A percentile compares a stretch with the other conserved stretches of the same genome.
Conservation (phyloP, 2,329 filamentous ascomycete species). For the Penicillium crustosum region DNA sequence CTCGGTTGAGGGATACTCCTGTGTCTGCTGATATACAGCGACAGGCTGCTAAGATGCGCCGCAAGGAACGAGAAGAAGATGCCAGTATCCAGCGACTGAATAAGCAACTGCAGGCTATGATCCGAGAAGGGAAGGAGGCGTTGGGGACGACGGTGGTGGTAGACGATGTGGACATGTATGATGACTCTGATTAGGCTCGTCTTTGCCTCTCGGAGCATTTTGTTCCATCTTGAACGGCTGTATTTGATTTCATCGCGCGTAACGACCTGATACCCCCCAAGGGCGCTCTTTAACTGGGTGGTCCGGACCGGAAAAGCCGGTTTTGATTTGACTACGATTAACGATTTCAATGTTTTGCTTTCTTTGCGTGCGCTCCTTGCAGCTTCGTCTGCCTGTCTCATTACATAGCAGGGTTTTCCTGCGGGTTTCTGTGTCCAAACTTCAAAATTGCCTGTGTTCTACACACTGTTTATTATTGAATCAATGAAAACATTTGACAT, state of each 20-base stretch:
- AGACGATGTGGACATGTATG: conserved; percentile 47
- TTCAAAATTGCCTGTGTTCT: conserved; percentile 2
- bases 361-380: neutral
- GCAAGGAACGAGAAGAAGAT: conserved; percentile 76
- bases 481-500: neutral
- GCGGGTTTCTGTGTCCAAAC: neutral
- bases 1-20: conserved; percentile 34
- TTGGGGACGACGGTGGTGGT: conserved; percentile 73
- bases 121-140: conserved; percentile 82
- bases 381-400: conserved; percentile 1
- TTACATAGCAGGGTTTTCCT: neutral
- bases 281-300: conserved; percentile 12
- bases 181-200: conserved; percentile 30
- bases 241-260: conserved; percentile 13
- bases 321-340: conserved; percentile 19
- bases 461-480: neutral
- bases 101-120: conserved; percentile 77
- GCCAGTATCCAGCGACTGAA: conserved; percentile 78
- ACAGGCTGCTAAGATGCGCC: conserved; percentile 68
- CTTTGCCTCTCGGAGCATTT: neutral
- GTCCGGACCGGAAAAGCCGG: conserved; percentile 8
- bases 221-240: neutral
- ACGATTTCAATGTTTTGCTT: conserved; percentile 20
- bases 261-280: conserved; percentile 28
- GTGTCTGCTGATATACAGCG: conserved; percentile 64